phyloP scores from a whole-genome alignment of 225 moss, liverwort and hornwort genomes.

The Polytrichum commune region DNA sequence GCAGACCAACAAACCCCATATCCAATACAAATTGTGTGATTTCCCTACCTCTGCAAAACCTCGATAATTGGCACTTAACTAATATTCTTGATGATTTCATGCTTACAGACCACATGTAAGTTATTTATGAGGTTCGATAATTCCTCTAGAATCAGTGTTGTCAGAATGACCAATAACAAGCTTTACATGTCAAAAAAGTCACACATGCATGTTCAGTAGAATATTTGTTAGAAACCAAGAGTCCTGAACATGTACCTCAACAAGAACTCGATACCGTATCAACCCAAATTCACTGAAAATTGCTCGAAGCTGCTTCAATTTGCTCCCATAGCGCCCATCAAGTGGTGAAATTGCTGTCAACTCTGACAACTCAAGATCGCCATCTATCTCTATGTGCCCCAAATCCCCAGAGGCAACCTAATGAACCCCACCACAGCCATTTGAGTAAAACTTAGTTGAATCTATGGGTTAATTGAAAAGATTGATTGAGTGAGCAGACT shows the following conservation, averaged over 20 bases:
- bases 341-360: conserved; percentile 67
- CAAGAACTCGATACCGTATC: conserved; percentile 70
- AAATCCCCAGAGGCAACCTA: conserved; percentile 34
- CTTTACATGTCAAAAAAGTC: background rate
- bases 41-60: too few species aligned
- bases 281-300: conserved; percentile 83
- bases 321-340: conserved; percentile 72
- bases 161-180: too few species aligned
- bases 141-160: too few species aligned
- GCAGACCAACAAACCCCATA: too few species aligned
- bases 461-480: background rate
- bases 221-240: background rate
- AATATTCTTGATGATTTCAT: background rate
- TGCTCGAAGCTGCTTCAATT: conserved; percentile 57
- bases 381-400: conserved; percentile 38
- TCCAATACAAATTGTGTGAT: too few species aligned
- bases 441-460: background rate
- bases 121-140: background rate
- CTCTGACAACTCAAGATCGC: conserved; percentile 58
- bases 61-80: too few species aligned
- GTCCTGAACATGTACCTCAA: conserved; percentile 49
- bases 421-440: conserved; percentile 3
- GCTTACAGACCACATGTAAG: background rate
- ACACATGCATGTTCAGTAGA: background rate
- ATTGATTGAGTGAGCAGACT: background rate